phyloP scores from a whole-genome alignment of 768 basidiomycete species.

The Leucocoprinus sp. region DNA sequence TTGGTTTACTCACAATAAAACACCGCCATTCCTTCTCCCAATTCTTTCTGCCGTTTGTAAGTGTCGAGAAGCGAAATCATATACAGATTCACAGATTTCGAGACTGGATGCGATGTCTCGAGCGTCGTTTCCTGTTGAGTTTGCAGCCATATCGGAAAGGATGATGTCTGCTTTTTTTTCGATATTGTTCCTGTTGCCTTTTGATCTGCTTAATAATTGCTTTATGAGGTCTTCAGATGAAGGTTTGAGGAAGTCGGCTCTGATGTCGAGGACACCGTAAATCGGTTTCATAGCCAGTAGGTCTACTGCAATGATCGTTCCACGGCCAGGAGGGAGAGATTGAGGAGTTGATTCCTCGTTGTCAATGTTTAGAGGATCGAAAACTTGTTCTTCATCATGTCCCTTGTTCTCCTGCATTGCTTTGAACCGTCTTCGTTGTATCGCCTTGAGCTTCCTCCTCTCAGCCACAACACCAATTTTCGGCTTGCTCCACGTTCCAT shows the following conservation, averaged over 20 bases:
- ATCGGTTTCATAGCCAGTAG: conserved; percentile 65
- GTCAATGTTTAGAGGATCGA: conserved; percentile 39
- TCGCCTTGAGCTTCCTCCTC: conserved; percentile 3
- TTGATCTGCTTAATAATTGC: conserved; percentile 19
- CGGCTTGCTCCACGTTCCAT: conserved; percentile 9
- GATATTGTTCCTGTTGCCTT: conserved; percentile 17
- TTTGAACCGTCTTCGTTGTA: conserved; percentile 10
- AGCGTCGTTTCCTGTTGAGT: conserved; percentile 60
- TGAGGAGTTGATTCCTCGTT: conserved; percentile 11
- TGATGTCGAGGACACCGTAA: conserved; percentile 62
- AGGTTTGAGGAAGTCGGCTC: conserved; percentile 69
- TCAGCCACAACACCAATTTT: not conserved
- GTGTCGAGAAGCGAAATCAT: conserved; percentile 52
- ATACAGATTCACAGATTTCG: conserved; percentile 67
- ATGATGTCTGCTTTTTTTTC: conserved; percentile 63
- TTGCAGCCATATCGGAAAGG: conserved; percentile 87
- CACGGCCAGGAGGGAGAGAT: conserved; percentile 20
- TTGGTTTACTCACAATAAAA: conserved; percentile 43
- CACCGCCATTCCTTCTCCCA: conserved; percentile 37
- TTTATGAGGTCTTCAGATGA: conserved; percentile 39
- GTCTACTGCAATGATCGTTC: conserved; percentile 72
- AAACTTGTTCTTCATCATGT: conserved; percentile 8
- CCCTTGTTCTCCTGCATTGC: not conserved
- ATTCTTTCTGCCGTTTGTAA: conserved; percentile 39
- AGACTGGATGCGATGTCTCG: conserved; percentile 64